A percentile compares a stretch with the other conserved stretches of the same genome.
Conservation (phyloP, 2,329 filamentous ascomycete genomes). For the Phialophora tarda region DNA sequence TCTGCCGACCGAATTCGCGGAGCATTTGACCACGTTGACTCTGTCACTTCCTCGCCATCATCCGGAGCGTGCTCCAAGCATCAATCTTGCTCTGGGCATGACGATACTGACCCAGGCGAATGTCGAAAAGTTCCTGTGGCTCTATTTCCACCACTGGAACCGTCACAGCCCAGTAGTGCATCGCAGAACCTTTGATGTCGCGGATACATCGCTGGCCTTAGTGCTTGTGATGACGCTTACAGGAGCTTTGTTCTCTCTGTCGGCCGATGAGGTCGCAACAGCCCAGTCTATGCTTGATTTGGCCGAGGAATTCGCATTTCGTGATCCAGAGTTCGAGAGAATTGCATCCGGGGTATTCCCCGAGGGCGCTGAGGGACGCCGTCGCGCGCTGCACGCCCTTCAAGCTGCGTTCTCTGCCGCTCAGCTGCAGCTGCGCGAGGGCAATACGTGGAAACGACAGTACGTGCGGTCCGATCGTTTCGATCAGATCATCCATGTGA, state of each 20-base stretch:
- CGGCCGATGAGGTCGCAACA: not conserved
- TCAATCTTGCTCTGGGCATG: slow-evolving; percentile 16
- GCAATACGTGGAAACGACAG: slow-evolving; percentile 3
- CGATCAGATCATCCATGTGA: slow-evolving; percentile 4
- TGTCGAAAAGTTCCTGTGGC: slow-evolving; percentile 10
- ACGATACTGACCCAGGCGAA: slow-evolving; percentile 1
- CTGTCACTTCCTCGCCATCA: slow-evolving; percentile 12
- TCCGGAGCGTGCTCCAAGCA: slow-evolving; percentile 15
- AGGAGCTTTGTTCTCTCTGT: slow-evolving; percentile 1
- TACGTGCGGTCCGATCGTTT: not conserved
- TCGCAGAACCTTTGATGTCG: slow-evolving; percentile 9
- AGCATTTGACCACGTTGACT: slow-evolving; percentile 4
- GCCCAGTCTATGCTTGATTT: slow-evolving; percentile 17
- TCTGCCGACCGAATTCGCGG: slow-evolving; percentile 1
- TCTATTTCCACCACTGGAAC: slow-evolving; percentile 24
- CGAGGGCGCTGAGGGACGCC: not conserved
- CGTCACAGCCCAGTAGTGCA: slow-evolving; percentile 19
- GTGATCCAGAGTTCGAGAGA: slow-evolving; percentile 8
- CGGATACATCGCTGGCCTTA: not conserved
- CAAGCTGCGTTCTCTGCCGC: slow-evolving; percentile 15
- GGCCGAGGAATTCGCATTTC: slow-evolving; percentile 17
- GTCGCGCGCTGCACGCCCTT: slow-evolving; percentile 9
- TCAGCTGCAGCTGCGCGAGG: slow-evolving; percentile 15
- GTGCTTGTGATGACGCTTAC: slow-evolving; percentile 3
- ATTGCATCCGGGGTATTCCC: slow-evolving; percentile 1